These are phyloP conservation scores for Atalantia buxifolia DNA, from an alignment of 345 rosid species.

Conservation along the genomic window DNA sequence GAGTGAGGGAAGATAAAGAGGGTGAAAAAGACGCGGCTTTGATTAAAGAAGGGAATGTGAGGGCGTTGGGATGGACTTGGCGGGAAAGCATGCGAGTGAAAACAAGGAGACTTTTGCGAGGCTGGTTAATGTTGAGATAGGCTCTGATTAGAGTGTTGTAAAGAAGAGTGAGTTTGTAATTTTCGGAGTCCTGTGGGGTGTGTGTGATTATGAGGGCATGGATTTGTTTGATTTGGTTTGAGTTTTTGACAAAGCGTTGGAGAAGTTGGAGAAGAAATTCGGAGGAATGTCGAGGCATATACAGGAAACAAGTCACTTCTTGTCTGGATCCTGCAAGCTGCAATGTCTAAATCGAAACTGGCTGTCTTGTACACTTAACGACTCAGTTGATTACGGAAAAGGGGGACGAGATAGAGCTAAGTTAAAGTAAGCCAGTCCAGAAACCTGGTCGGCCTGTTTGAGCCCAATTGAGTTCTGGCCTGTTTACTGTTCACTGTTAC, in stretches of 20 bases:
- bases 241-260: constrained; percentile 38
- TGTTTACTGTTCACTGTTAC: too few relatives aligned
- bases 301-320: not conserved
- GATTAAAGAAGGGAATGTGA: constrained; percentile 71
- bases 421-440: too few relatives aligned
- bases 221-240: constrained; percentile 49
- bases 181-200: constrained; percentile 19
- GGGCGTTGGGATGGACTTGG: constrained; percentile 38
- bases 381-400: too few relatives aligned
- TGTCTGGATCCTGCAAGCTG: too few relatives aligned
- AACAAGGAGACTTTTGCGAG: constrained; percentile 34
- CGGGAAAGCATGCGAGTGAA: constrained; percentile 59
- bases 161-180: constrained; percentile 38
- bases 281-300: constrained; percentile 9
- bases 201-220: constrained; percentile 44
- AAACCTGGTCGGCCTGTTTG: too few relatives aligned
- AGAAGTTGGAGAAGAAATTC: constrained; percentile 49
- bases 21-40: constrained; percentile 46
- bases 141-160: constrained; percentile 64
- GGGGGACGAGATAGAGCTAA: too few relatives aligned
- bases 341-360: too few relatives aligned
- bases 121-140: constrained; percentile 42
- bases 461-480: too few relatives aligned
- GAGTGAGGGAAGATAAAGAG: constrained; percentile 18
- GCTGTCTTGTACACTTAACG: too few relatives aligned